Base-by-base conservation (phyloP, 352 stramenopile species). In the Globisporangium canariense region DNA sequence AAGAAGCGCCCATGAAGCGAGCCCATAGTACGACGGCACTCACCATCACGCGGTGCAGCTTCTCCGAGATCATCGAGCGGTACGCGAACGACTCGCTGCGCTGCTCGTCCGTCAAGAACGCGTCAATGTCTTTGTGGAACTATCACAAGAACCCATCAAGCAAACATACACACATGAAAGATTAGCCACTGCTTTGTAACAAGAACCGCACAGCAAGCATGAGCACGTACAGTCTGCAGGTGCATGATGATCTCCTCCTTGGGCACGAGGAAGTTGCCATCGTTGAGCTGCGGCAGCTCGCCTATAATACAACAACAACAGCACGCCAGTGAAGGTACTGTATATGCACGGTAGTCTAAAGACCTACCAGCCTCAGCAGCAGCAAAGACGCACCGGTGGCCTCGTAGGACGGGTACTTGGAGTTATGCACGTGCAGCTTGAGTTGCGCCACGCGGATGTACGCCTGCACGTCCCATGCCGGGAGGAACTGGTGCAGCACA, bases 191-290 rank as follows among this genome's bases (percentile, higher is more conserved):
- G 11, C 18, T 18, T 36, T 16, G 43, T 11, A 32, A 46, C 11
- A 5, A 18, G 43, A 30, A 14, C 30, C 13, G 18, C 16, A 54
- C 49, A 30, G 45, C 11, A 52, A 1, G 18, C 46, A 47, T 20
- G 41, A 28, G 6, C 13, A 67, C 65, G 49, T 68, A 90, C 82
- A 57, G 87, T 94, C 68, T 96, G 87, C 58, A 96, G 49, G 63
- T 96, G 87, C 79, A 93, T 83, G 58, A 94, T 83, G 53, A 96
- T 94, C 63, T 93, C 76, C 30, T 90, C 79, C 61, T 89, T 91
- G 8, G 83, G 82, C 62, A 96, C 70, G 43, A 96, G 74, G 58
- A 93, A 96, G 69, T 96, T 92, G 61, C 87, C 87, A 62, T 96
- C 87, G 56, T 78, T 91, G 25, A 96, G 75, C 69, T 96, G 87